Percentiles rank a stretch among this genome's conserved stretches.
Conservation (phyloP, 495 filamentous ascomycete species). For the Trichocladium antarcticum region DNA sequence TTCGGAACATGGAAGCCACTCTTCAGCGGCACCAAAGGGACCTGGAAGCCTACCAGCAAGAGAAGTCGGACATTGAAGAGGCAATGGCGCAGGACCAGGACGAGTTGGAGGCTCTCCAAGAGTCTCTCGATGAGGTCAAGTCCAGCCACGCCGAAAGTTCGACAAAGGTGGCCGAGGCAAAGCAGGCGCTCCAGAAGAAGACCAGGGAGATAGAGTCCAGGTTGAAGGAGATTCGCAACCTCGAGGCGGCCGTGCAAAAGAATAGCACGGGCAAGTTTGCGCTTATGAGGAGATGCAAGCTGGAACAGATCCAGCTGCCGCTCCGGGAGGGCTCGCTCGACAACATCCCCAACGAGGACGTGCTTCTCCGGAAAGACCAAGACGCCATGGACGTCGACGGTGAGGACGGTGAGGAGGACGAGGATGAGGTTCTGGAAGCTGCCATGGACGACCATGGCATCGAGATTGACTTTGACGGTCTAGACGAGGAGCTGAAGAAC, state of each 20-base stretch:
- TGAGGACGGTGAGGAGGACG: slow-evolving; percentile 54
- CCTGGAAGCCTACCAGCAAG: slow-evolving; percentile 55
- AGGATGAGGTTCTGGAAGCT: slow-evolving; percentile 45
- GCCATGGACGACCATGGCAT: slow-evolving; percentile 80
- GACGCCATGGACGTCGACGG: slow-evolving; percentile 83
- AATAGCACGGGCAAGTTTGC: slow-evolving; percentile 73
- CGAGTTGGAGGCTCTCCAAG: slow-evolving; percentile 63
- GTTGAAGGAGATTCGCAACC: slow-evolving; percentile 58
- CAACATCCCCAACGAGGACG: slow-evolving; percentile 75
- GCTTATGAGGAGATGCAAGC: slow-evolving; percentile 76
- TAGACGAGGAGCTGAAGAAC: slow-evolving; percentile 76
- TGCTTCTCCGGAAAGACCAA: slow-evolving; percentile 52
- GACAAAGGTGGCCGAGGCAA: slow-evolving; percentile 69
- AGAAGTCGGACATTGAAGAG: slow-evolving; percentile 64
- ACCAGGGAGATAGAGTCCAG: slow-evolving; percentile 71
- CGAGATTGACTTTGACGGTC: slow-evolving; percentile 73
- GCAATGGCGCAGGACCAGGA: slow-evolving; percentile 60
- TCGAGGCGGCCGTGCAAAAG: slow-evolving; percentile 75
- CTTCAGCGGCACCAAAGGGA: slow-evolving; percentile 52
- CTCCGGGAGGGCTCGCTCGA: slow-evolving; percentile 73
- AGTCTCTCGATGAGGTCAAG: slow-evolving; percentile 57
- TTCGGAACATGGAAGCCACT: slow-evolving; percentile 54
- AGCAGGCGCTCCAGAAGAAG: slow-evolving; percentile 72
- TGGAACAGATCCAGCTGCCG: slow-evolving; percentile 85
- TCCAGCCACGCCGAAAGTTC: slow-evolving; percentile 53